A percentile compares a stretch with the other conserved stretches of the same genome.
Conservation (phyloP, 2,329 filamentous ascomycete genomes). For the Ceratocystiopsis sp. region DNA sequence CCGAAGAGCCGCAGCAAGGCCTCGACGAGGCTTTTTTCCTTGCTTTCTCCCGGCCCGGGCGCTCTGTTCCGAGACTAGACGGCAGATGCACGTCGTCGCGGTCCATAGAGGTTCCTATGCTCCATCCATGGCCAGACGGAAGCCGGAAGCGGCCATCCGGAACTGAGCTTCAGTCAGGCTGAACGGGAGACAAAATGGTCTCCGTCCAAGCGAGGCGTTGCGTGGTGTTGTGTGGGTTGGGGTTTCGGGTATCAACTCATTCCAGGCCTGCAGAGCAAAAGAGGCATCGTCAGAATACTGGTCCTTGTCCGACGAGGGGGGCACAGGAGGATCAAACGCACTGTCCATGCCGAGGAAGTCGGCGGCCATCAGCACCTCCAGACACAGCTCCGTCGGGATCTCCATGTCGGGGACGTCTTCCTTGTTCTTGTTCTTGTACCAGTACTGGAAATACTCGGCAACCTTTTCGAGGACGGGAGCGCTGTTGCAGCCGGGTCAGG, state of each 20-base stretch:
- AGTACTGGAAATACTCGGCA: slow-evolving; percentile 71
- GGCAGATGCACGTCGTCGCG: no score
- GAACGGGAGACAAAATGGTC: no score
- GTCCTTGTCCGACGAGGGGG: background rate
- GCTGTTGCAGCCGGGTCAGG: slow-evolving; percentile 23
- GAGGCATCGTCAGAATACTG: background rate
- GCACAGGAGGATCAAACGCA: slow-evolving; percentile 15
- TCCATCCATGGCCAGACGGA: no score
- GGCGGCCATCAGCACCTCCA: slow-evolving; percentile 61
- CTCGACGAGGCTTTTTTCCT: no score
- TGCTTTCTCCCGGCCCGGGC: no score
- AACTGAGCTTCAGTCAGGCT: no score
- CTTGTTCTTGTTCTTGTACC: slow-evolving; percentile 52
- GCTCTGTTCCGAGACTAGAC: no score
- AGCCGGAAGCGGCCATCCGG: no score
- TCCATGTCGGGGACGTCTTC: slow-evolving; percentile 69
- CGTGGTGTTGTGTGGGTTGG: background rate
- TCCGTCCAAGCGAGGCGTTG: background rate
- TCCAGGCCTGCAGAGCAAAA: background rate
- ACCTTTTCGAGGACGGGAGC: slow-evolving; percentile 63
- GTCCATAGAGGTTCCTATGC: no score
- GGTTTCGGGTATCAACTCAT: background rate
- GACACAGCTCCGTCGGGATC: slow-evolving; percentile 59
- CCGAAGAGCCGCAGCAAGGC: no score
- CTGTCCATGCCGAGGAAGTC: slow-evolving; percentile 59